Conservation (phyloP, 192 early-diverging fungal genomes). For the Lobosporangium transversale region DNA sequence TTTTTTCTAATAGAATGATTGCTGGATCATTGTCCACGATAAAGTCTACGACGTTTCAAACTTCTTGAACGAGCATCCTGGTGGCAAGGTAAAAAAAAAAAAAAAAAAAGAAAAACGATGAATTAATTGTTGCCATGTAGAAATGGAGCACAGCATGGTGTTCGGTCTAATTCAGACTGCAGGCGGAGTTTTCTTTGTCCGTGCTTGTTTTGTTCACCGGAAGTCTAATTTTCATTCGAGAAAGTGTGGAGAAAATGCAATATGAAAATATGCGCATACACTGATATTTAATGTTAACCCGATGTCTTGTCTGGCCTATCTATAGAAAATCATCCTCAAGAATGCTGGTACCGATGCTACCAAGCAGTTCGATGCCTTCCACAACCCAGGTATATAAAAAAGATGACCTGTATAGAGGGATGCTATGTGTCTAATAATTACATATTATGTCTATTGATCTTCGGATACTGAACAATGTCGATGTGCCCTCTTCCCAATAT, state of each 20-base stretch:
- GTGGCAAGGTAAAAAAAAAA: slow-evolving; percentile 53
- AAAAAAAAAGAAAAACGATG: neutral
- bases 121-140: neutral
- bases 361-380: slow-evolving; percentile 90
- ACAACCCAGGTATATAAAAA: slow-evolving; percentile 66
- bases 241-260: slow-evolving; percentile 10
- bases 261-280: too few species aligned
- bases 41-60: slow-evolving; percentile 72
- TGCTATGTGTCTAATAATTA: too few species aligned
- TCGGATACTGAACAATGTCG: too few species aligned
- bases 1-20: slow-evolving; percentile 39
- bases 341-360: slow-evolving; percentile 83
- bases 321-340: slow-evolving; percentile 79
- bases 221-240: neutral
- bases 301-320: slow-evolving; percentile 24
- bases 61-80: slow-evolving; percentile 69
- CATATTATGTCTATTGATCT: too few species aligned
- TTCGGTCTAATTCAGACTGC: too few species aligned
- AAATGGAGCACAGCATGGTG: neutral
- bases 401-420: too few species aligned
- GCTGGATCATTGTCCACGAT: slow-evolving; percentile 72
- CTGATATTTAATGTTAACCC: too few species aligned
- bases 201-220: neutral
- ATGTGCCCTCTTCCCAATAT: too few species aligned
- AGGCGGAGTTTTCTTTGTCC: slow-evolving; percentile 1